Evolutionary conservation across 1,139 yeast species (phyloP), one percentile per base, ranked within the genome.

Genomic region (Scheffersomyces quercinus): DNA sequence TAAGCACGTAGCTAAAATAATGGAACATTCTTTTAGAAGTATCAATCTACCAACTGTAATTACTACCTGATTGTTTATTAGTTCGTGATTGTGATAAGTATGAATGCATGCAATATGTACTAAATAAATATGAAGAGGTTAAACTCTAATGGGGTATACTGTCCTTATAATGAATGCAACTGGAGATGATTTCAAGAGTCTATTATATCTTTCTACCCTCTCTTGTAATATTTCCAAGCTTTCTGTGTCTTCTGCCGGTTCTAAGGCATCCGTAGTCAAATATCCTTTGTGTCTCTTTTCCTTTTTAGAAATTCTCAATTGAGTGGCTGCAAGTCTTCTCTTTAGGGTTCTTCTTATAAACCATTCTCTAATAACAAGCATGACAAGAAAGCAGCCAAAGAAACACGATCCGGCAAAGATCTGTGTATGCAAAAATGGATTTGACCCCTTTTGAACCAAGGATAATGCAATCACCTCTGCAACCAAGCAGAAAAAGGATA

Each of bases 361-460:
- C 58, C 60, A 63, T 41, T 65, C 70, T 49, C 79, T 53, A 28
- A 69, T 55, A 5, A 65, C 52, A 1, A 71, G 38, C 50, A 70
- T 50, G 8, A 70, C 33, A 4, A 69, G 11, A 8, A 58, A 45
- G 10, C 66, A 55, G 7, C 62, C 67, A 12, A 76, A 48, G 48
- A 75, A 77, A 37, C 77, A 62, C 28, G 67, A 55, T 1, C 87
- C 88, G 9, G 81, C 77, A 53, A 82, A 81, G 0, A 83, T 74
- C 54, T 84, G 89, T 9, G 85, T 71, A 55, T 81, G 73, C 9
- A 81, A 56, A 50, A 72, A 84, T 0, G 87, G 88, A 37, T 67
- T 70, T 1, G 49, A 28, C 35, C 54, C 49, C 9, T 50, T 41
- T 29, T 67, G 62, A 26, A 71, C 64, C 45, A 81, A 55, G 7